These are phyloP conservation scores for Priceomyces haplophilus DNA, from an alignment of 805 yeast species.

Conservation along the genomic window DNA sequence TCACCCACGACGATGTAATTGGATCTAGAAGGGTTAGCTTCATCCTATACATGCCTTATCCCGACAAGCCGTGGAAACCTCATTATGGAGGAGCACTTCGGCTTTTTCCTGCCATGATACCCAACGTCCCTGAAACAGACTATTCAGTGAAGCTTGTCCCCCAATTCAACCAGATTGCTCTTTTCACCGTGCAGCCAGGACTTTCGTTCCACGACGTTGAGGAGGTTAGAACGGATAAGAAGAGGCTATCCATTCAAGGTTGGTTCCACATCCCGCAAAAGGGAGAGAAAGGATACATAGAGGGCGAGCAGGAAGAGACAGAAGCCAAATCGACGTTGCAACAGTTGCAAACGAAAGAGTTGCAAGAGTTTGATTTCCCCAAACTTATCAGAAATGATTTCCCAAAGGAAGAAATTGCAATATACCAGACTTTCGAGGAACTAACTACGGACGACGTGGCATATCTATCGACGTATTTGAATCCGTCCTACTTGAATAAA, in stretches of 20 bases:
- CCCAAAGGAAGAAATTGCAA: slow-evolving; percentile 35
- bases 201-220: slow-evolving; percentile 96
- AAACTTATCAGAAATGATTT: slow-evolving; percentile 51
- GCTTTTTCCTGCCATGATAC: slow-evolving; percentile 78
- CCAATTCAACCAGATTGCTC: slow-evolving; percentile 93
- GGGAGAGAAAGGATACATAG: slow-evolving; percentile 82
- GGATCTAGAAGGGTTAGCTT: slow-evolving; percentile 93
- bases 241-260: slow-evolving; percentile 90
- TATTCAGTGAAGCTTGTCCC: slow-evolving; percentile 70
- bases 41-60: slow-evolving; percentile 89
- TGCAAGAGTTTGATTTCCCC: slow-evolving; percentile 81
- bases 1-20: slow-evolving; percentile 97
- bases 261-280: slow-evolving; percentile 98
- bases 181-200: slow-evolving; percentile 95
- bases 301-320: slow-evolving; percentile 78
- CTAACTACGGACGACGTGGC: slow-evolving; percentile 36
- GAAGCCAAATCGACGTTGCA: slow-evolving; percentile 75
- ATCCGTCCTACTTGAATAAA: slow-evolving; percentile 43
- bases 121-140: slow-evolving; percentile 88
- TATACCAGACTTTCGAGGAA: slow-evolving; percentile 20
- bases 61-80: slow-evolving; percentile 83
- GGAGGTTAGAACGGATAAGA: slow-evolving; percentile 89
- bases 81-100: slow-evolving; percentile 93
- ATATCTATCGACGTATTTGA: slow-evolving; percentile 54
- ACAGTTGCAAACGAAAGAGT: slow-evolving; percentile 70